Conservation (phyloP, 495 filamentous ascomycete genomes). For the Lepidopterella palustris region DNA sequence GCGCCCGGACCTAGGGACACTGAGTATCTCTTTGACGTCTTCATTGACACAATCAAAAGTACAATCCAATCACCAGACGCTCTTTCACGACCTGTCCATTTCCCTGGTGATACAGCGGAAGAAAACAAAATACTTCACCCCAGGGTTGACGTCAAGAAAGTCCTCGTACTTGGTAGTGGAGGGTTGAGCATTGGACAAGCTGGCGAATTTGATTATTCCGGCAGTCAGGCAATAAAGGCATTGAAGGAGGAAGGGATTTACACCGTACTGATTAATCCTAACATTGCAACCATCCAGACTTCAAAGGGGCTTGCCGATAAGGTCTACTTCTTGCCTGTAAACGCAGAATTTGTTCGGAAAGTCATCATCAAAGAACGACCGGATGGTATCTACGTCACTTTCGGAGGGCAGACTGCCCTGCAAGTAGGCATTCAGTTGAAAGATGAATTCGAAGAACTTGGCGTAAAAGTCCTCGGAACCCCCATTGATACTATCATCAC, state of each 20-base stretch:
- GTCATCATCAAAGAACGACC: slow-evolving; percentile 92
- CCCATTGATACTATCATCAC: slow-evolving; percentile 98
- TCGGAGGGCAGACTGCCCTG: slow-evolving; percentile 92
- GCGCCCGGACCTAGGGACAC: slow-evolving; percentile 94
- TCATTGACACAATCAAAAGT: slow-evolving; percentile 74
- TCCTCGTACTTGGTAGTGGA: slow-evolving; percentile 86
- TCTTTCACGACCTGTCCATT: slow-evolving; percentile 63
- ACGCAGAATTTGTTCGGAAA: slow-evolving; percentile 90
- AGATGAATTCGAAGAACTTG: slow-evolving; percentile 85
- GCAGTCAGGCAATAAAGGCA: slow-evolving; percentile 88
- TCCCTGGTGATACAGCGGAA: slow-evolving; percentile 73
- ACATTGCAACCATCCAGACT: slow-evolving; percentile 98
- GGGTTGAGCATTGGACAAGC: slow-evolving; percentile 95
- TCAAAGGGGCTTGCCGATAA: slow-evolving; percentile 94
- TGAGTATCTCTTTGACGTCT: slow-evolving; percentile 94
- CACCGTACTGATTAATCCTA: slow-evolving; percentile 95
- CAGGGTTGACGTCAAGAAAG: slow-evolving; percentile 81
- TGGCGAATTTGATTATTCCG: slow-evolving; percentile 98
- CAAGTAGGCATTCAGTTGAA: slow-evolving; percentile 94
- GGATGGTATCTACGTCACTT: slow-evolving; percentile 95
- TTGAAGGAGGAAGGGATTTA: slow-evolving; percentile 94
- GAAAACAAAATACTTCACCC: slow-evolving; percentile 73
- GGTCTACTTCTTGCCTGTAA: slow-evolving; percentile 97
- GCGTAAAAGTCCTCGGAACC: slow-evolving; percentile 90
- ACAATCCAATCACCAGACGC: slow-evolving; percentile 54